Conservation (phyloP, 352 stramenopile genomes). For the Pythium volutum region DNA sequence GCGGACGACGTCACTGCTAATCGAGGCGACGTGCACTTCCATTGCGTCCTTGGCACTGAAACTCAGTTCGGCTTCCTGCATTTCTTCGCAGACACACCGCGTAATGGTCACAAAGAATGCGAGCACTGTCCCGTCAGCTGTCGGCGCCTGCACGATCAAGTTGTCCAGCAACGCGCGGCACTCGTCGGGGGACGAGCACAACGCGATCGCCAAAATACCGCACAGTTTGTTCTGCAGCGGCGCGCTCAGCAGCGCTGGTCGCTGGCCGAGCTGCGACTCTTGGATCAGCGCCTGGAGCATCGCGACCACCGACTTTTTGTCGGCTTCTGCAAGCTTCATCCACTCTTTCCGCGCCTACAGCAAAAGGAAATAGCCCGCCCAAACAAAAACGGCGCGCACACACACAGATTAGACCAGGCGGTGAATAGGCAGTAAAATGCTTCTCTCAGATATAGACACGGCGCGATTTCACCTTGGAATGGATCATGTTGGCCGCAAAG, state of each 20-base stretch:
- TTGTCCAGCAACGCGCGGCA: conserved; percentile 40
- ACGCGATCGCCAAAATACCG: conserved; percentile 47
- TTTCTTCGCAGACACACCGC: conserved; percentile 64
- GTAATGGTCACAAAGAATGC: conserved; percentile 53
- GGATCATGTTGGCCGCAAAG: conserved; percentile 74
- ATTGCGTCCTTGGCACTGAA: conserved; percentile 64
- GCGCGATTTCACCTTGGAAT: conserved; percentile 41
- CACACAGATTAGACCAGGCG: too few species aligned
- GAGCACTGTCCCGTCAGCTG: conserved; percentile 30
- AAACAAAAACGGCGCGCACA: too few species aligned
- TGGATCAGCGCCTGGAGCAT: conserved; percentile 40
- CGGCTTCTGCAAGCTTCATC: conserved; percentile 37
- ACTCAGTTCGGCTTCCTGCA: conserved; percentile 54
- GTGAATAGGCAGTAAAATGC: neutral
- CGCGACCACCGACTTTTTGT: conserved; percentile 32
- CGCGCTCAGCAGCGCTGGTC: conserved; percentile 21
- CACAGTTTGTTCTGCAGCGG: conserved; percentile 62
- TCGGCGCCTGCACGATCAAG: conserved; percentile 28
- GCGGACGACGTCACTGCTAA: conserved; percentile 44
- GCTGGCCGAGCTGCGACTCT: conserved; percentile 26
- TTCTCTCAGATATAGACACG: neutral
- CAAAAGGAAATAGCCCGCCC: too few species aligned
- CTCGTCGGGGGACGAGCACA: conserved; percentile 53
- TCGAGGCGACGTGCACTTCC: conserved; percentile 43
- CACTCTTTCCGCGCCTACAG: conserved; percentile 54